phyloP scores from a whole-genome alignment of 78 protist species.

The Dictyostelium citrinum region DNA sequence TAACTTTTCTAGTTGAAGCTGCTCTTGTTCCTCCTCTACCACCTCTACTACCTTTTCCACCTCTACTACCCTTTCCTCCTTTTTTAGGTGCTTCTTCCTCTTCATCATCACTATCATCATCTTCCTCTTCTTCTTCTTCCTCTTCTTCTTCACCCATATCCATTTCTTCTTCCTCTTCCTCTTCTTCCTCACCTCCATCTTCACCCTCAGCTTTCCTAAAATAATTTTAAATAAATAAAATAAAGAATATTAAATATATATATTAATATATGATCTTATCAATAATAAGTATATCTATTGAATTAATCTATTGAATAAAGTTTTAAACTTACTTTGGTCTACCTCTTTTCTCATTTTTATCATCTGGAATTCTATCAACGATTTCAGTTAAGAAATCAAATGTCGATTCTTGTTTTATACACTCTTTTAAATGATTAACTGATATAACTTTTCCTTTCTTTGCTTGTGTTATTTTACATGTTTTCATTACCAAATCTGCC shows the following conservation, averaged over 20 bases:
- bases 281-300: too few species aligned
- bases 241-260: too few species aligned
- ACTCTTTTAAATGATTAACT: constrained; percentile 40
- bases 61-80: constrained; percentile 32
- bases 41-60: constrained; percentile 29
- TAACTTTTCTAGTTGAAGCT: not conserved
- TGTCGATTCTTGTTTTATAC: constrained; percentile 45
- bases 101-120: constrained; percentile 34
- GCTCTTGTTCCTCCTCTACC: constrained; percentile 2
- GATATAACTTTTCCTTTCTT: constrained; percentile 59
- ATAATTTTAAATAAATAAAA: not conserved
- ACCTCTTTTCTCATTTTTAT: not conserved
- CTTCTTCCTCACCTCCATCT: constrained; percentile 23
- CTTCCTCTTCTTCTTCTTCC: constrained; percentile 35
- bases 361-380: constrained; percentile 35
- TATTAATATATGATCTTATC: too few species aligned
- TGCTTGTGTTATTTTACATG: constrained; percentile 48
- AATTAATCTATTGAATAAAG: too few species aligned
- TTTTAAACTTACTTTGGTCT: constrained; percentile 2
- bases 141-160: constrained; percentile 68
- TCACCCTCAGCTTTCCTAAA: not conserved
- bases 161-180: constrained; percentile 54
- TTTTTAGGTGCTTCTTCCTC: constrained; percentile 46
- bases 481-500: constrained; percentile 43
- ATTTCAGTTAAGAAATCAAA: constrained; percentile 62